Base-by-base conservation (phyloP, 139 green algal genomes). In the Chlamydomonas asymmetrica region DNA sequence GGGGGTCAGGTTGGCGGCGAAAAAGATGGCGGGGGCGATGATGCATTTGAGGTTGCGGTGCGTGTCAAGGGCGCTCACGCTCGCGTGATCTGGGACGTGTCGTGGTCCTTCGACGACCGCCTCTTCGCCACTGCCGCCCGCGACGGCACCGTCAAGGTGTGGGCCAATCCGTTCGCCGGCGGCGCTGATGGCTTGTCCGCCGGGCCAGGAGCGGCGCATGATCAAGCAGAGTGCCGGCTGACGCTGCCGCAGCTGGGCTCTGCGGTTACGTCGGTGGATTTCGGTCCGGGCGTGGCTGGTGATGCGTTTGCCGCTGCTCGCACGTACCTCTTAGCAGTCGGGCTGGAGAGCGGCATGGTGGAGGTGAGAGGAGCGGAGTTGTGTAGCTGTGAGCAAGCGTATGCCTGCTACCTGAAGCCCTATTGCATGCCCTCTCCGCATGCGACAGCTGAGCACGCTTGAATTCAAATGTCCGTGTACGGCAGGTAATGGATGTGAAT, bases 61-160 rank as follows among this genome's bases (percentile, higher is more conserved):
- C 60, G 82, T 2, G 38, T 76, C 35, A 80, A 89, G 59, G 88
- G 84, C 49, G 95, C 91, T 2, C 93, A 97, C 76, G 62, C 80
- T 3, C 82, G 93, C 9, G 86, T 97, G 38, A 84, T 97, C 31
- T 97, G 90, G 91, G 84, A 78, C 48, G 78, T 90, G 29, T 67
- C 80, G 4, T 98, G 93, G 94, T 81, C 89, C 1, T 75, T 83
- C 7, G 81, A 92, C 71, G 83, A 84, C 60, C 40, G 22, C 23
- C 52, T 85, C 29, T 88, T 97, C 69, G 92, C 88, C 27, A 97
- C 90, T 5, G 89, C 73, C 27, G 87, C 92, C 0, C 78, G 93
- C 4, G 93, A 97, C 76, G 66, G 87, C 34, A 82, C 68, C 23
- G 88, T 95, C 38, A 95, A 92, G 80, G 35, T 94, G 0, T 97